Evolutionary conservation across 768 basidiomycete genomes (phyloP).

Genomic region (Phlebiopsis gigantea): DNA sequence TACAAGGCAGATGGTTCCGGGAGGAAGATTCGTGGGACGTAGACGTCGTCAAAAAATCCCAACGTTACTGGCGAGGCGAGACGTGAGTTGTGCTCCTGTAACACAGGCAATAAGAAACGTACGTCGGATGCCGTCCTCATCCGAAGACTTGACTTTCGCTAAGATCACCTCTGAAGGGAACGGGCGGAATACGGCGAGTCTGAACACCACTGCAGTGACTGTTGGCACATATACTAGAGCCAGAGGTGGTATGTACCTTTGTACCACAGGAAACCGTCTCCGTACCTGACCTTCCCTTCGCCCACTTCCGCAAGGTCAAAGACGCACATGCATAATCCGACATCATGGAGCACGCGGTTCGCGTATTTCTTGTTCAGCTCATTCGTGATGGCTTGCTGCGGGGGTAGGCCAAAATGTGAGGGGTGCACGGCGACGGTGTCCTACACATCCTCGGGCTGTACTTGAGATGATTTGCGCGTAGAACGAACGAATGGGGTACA

Average conservation of each 20-base stretch:
- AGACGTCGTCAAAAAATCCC: slow-evolving; percentile 93
- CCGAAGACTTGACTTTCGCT: slow-evolving; percentile 83
- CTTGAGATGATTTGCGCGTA: not conserved
- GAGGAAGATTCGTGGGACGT: slow-evolving; percentile 72
- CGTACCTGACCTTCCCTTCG: slow-evolving; percentile 91
- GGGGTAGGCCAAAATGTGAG: slow-evolving; percentile 72
- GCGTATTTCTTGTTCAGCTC: slow-evolving; percentile 96
- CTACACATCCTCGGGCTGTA: slow-evolving; percentile 32
- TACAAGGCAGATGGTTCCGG: slow-evolving; percentile 81
- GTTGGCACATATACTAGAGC: slow-evolving; percentile 1
- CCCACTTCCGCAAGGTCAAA: slow-evolving; percentile 84
- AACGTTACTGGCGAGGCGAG: slow-evolving; percentile 54
- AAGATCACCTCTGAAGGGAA: slow-evolving; percentile 87
- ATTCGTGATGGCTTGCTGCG: slow-evolving; percentile 73
- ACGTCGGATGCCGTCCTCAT: slow-evolving; percentile 83
- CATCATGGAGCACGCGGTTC: slow-evolving; percentile 83
- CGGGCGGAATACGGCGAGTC: slow-evolving; percentile 88
- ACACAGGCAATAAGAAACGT: slow-evolving; percentile 24
- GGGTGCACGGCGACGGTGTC: slow-evolving; percentile 91
- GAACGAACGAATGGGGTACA: not conserved
- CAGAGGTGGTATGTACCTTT: slow-evolving; percentile 56
- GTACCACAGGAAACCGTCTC: slow-evolving; percentile 94
- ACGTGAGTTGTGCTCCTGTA: not conserved
- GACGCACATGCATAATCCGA: slow-evolving; percentile 86
- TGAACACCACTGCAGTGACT: slow-evolving; percentile 63